phyloP scores from a whole-genome alignment of 2,329 filamentous ascomycete genomes.

The Arthrobotrys megalospora region DNA sequence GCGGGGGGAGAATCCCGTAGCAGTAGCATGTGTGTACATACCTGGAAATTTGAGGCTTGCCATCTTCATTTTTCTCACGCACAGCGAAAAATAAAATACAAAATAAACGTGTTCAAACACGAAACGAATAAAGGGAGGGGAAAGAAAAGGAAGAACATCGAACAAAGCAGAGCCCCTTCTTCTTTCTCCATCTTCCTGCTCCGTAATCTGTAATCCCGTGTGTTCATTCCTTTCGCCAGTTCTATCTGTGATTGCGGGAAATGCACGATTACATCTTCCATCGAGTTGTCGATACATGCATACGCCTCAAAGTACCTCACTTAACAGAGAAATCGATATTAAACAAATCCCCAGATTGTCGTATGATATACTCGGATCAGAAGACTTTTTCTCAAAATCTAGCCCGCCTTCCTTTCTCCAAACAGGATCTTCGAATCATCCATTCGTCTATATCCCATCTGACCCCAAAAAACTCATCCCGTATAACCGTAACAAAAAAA shows the following conservation, averaged over 20 bases:
- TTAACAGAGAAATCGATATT: not conserved
- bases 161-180: slow-evolving; percentile 31
- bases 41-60: slow-evolving; percentile 5
- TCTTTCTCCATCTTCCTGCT: not conserved
- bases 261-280: slow-evolving; percentile 40
- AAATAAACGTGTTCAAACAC: slow-evolving; percentile 56
- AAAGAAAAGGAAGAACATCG: slow-evolving; percentile 1
- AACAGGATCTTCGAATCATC: slow-evolving; percentile 7
- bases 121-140: slow-evolving; percentile 56
- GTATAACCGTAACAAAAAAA: slow-evolving; percentile 17
- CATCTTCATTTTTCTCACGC: not conserved
- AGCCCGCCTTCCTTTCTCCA: slow-evolving; percentile 30
- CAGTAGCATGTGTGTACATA: not conserved
- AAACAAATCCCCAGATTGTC: slow-evolving; percentile 30
- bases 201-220: not conserved
- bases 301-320: slow-evolving; percentile 8
- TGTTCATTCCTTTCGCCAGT: slow-evolving; percentile 14
- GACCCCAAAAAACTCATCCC: slow-evolving; percentile 9
- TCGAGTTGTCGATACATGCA: slow-evolving; percentile 32
- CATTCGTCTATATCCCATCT: not conserved
- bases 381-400: slow-evolving; percentile 22
- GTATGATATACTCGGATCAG: slow-evolving; percentile 47
- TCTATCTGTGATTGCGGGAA: slow-evolving; percentile 1
- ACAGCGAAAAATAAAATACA: slow-evolving; percentile 5
- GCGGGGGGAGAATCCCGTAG: slow-evolving; percentile 4